phyloP scores from a whole-genome alignment of 768 basidiomycete species.

The Saitozyma sp. region DNA sequence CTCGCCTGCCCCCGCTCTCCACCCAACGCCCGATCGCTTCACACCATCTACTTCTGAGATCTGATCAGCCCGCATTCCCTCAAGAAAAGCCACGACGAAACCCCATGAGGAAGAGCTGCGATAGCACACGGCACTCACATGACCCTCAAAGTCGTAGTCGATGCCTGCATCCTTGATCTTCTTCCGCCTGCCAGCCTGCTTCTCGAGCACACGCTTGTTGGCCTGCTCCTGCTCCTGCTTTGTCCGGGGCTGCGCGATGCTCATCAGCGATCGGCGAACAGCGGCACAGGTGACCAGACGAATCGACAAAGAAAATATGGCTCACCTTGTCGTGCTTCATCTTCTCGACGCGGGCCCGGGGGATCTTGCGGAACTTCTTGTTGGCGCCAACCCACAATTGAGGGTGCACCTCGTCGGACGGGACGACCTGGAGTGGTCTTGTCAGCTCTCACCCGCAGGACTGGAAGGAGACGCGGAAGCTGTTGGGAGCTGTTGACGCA shows the following conservation, averaged over 20 bases:
- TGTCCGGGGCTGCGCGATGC: constrained; percentile 65
- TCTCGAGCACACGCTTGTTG: constrained; percentile 68
- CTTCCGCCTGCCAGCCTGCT: constrained; percentile 73
- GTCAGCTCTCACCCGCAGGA: background rate
- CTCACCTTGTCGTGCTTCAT: constrained; percentile 78
- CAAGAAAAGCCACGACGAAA: too few species aligned
- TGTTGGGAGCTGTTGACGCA: constrained; percentile 32
- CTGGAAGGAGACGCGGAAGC: background rate
- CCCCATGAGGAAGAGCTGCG: too few species aligned
- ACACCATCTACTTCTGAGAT: too few species aligned
- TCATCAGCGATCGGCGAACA: background rate
- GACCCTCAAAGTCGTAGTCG: constrained; percentile 80
- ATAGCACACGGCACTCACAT: constrained; percentile 61
- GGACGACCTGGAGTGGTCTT: constrained; percentile 64
- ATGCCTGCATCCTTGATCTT: constrained; percentile 81
- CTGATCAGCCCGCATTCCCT: too few species aligned
- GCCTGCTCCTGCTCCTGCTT: constrained; percentile 67
- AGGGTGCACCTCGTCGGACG: constrained; percentile 85
- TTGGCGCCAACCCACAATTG: constrained; percentile 97
- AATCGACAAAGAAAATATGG: background rate
- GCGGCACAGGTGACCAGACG: background rate
- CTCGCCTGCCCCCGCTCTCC: too few species aligned
- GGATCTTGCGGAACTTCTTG: constrained; percentile 79
- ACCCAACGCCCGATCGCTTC: too few species aligned
- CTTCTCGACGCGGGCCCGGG: constrained; percentile 68